Base-by-base conservation (phyloP, 2,329 filamentous ascomycete species). In the Fusarium sp. region DNA sequence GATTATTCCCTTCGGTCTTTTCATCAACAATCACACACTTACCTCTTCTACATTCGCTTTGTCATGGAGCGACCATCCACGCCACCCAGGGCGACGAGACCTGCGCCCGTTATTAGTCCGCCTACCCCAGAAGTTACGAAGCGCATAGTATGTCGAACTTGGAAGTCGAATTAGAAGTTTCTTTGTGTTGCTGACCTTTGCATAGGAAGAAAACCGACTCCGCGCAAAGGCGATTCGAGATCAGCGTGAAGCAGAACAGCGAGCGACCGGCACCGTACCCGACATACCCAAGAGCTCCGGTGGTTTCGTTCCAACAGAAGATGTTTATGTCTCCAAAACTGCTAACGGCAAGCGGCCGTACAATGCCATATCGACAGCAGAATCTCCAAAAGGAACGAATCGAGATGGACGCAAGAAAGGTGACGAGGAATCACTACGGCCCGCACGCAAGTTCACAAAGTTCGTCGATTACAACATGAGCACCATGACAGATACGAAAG, bases 381-480 rank as follows among this genome's bases (percentile, higher is more conserved):
- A 83, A 62, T 76, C 76, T 8, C 75, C 82, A 0, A 86, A 87
- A 2, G 79, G 84, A 14, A 92, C 86, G 32, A 87, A 88, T 74
- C 90, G 93, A 73, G 91, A 96, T 83, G 92, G 88, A 7, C 85
- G 88, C 48, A 81, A 79, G 69, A 77, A 75, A 71, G 77, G 75
- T 72, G 80, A 85, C 67, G 82, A 83, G 17, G 82, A 75, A 77
- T 62, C 78, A 43, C 89, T 96, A 49, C 89, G 89, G 56, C 91
- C 95, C 1, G 92, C 93, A 46, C 88, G 90, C 74, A 97, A 96
- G 75, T 97, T 98, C 71, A 89, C 92, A 63, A 95, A 96, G 78
- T 98, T 92, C 77, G 94, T 99, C 75, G 96, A 99, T 76, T 98
- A 97, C 81, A 96, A 99, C 79, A 96, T 99, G 80, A 95, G 92